Evolutionary conservation across 495 filamentous ascomycete species (phyloP), one percentile per base, ranked within the genome.

Genomic region (Annulohypoxylon nitens): DNA sequence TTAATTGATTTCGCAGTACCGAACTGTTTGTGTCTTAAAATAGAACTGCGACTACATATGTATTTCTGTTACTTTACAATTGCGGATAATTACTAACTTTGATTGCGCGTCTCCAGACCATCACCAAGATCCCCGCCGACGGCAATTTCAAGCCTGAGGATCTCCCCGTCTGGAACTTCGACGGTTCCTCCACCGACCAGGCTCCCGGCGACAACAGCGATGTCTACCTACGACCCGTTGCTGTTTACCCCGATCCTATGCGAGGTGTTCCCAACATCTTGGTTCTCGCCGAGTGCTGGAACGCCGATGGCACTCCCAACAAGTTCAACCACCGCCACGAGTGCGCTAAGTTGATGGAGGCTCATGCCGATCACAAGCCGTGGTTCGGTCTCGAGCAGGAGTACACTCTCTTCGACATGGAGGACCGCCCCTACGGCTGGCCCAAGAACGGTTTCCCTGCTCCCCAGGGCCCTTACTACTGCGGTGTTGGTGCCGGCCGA

Each of bases 311-410:
- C 80, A 93, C 91, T 75, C 96, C 96, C 82, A 99, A 99, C 90
- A 95, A 96, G 84, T 98, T 90, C 92, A 99, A 98, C 90, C 90
- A 92, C 92, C 93, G 96, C 70, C 93, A 97, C 77, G 94, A 97
- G 73, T 91, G 90, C 75, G 88, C 87, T 78, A 91, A 93, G 78
- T 84, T 97, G 77, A 97, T 98, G 95, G 89, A 93, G 83, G 90
- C 91, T 62, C 87, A 99, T 81, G 89, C 89, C 78, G 86, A 90
- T 69, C 91, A 94, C 80, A 84, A 91, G 82, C 94, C 94, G 78
- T 98, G 95, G 96, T 99, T 98, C 83, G 96, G 96, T 86, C 91
- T 99, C 16, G 96, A 99, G 88, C 96, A 99, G 80, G 97, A 98
- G 81, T 86, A 97, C 86, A 97, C 94, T 45, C 89, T 97, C 48